Percentiles rank a stretch among this genome's conserved stretches.
Evolutionary conservation across 495 filamentous ascomycete genomes (phyloP).

Genomic region (Pseudoneurospora amorphoporcata): DNA sequence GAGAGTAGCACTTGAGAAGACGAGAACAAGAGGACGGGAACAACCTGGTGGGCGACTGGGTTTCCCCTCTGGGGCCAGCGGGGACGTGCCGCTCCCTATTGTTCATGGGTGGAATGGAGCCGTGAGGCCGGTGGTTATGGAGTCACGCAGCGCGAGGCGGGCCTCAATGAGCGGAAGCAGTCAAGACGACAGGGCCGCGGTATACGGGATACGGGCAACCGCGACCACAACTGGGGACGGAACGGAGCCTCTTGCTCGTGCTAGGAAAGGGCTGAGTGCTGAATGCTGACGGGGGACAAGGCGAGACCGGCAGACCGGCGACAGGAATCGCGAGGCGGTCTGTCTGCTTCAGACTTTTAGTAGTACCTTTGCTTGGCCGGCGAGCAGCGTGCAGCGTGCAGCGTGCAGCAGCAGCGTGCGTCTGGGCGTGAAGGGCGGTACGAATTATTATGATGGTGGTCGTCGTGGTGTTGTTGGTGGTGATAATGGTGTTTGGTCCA

Average conservation of each 20-base stretch:
- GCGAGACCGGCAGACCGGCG: not conserved
- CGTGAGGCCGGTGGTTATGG: constrained; percentile 8
- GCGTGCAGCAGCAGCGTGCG: not conserved
- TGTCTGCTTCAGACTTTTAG: not conserved
- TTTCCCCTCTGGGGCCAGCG: constrained; percentile 45
- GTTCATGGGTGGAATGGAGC: constrained; percentile 33
- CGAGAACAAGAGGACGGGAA: not conserved
- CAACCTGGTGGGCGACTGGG: constrained; percentile 40
- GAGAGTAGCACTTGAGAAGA: not conserved
- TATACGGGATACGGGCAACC: not conserved
- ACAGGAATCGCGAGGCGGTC: not conserved
- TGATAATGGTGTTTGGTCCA: constrained; percentile 1
- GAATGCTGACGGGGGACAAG: constrained; percentile 5
- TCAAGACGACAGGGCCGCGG: not conserved
- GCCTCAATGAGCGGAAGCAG: constrained; percentile 6
- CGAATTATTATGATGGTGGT: not conserved
- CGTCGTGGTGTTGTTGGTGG: not conserved
- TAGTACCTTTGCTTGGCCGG: not conserved
- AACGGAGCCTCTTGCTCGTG: not conserved
- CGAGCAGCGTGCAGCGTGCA: not conserved
- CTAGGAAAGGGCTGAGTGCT: not conserved
- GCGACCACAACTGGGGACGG: not conserved
- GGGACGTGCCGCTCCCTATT: constrained; percentile 39
- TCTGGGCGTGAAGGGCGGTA: not conserved
- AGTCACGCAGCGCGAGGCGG: constrained; percentile 8